A percentile compares a stretch with the other conserved stretches of the same genome.
Conservation (phyloP, 345 rosid species). For the thale cress (Arabidopsis thaliana) region TAIR10.1 NC_003074.8:21100001-21100500, state of each 20-base stretch:
- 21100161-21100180: slow-evolving; percentile 37
- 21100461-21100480: not conserved
- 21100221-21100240: not conserved
- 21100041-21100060: slow-evolving; percentile 63
- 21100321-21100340: not conserved
- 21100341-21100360: not conserved
- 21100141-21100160: slow-evolving; percentile 41
- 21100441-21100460: slow-evolving; percentile 4
- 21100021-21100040: slow-evolving; percentile 57
- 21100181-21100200: slow-evolving; percentile 26
- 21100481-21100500: not conserved
- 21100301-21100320: not conserved
- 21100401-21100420: not conserved
- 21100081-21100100: slow-evolving; percentile 39
- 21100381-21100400: slow-evolving; percentile 7
- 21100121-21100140: slow-evolving; percentile 44
- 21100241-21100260: slow-evolving; percentile 18
- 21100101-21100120: slow-evolving; percentile 47
- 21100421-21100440: not conserved
- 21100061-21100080: slow-evolving; percentile 46
- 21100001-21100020: slow-evolving; percentile 41
- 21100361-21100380: not conserved
- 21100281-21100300: slow-evolving; percentile 20
- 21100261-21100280: slow-evolving; percentile 17
- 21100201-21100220: slow-evolving; percentile 9